phyloP scores from a whole-genome alignment of 2,329 filamentous ascomycete species.

The Scedosporium minutisporum region DNA sequence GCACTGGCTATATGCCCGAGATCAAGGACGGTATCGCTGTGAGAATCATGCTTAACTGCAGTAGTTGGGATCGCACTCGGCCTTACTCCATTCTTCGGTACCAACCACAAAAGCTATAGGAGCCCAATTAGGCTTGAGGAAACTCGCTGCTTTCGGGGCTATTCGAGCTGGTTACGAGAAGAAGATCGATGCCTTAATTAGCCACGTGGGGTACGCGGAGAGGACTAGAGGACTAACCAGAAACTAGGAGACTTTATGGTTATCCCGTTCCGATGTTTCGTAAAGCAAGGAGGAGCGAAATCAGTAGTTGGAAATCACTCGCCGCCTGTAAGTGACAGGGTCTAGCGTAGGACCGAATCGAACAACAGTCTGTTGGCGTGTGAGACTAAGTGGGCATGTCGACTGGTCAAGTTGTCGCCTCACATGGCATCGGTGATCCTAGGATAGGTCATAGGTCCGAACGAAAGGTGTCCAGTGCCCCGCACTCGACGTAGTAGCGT shows the following conservation, averaged over 20 bases:
- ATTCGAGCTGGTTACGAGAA: background rate
- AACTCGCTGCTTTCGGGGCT: background rate
- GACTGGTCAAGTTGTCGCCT: too few species aligned
- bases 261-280: background rate
- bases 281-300: background rate
- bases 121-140: background rate
- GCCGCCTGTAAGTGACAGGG: background rate
- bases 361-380: background rate
- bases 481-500: too few species aligned
- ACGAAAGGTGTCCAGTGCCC: too few species aligned
- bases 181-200: background rate
- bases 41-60: background rate
- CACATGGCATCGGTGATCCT: too few species aligned
- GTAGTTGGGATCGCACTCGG: background rate
- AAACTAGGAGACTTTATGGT: too few species aligned
- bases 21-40: background rate
- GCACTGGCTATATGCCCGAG: background rate
- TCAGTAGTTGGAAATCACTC: background rate
- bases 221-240: too few species aligned
- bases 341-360: background rate
- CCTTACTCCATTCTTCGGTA: background rate
- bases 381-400: too few species aligned
- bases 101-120: background rate
- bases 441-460: too few species aligned
- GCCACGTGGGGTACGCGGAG: background rate